Evolutionary conservation across 768 basidiomycete species (phyloP).

Genomic region (Chalciporus sphaerocephalus): DNA sequence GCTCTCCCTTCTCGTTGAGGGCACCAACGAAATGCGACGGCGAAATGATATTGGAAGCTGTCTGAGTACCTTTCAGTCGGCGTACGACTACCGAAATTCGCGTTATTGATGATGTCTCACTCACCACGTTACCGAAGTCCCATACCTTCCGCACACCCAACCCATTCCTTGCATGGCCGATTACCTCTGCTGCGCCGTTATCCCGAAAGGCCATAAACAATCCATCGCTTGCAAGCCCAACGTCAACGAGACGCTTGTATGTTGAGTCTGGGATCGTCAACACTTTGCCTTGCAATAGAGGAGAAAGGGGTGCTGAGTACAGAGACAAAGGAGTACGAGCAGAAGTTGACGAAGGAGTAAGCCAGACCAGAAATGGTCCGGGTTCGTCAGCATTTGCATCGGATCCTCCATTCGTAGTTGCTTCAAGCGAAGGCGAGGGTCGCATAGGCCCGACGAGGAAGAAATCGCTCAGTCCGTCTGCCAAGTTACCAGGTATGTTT

Average conservation of each 20-base stretch:
- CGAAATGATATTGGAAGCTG: slow-evolving; percentile 37
- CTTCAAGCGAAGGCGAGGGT: neutral
- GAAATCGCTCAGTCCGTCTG: slow-evolving; percentile 33
- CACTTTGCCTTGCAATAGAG: slow-evolving; percentile 48
- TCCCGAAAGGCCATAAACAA: slow-evolving; percentile 54
- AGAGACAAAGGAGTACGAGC: slow-evolving; percentile 13
- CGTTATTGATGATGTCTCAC: slow-evolving; percentile 2
- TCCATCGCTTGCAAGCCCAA: slow-evolving; percentile 54
- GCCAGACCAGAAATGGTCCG: slow-evolving; percentile 34
- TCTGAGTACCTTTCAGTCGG: slow-evolving; percentile 29
- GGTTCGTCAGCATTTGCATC: neutral
- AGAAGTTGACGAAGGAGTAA: slow-evolving; percentile 20
- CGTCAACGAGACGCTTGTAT: slow-evolving; percentile 55
- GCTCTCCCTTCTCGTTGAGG: slow-evolving; percentile 43
- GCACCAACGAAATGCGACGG: slow-evolving; percentile 57
- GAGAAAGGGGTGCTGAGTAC: slow-evolving; percentile 42
- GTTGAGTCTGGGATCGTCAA: slow-evolving; percentile 37
- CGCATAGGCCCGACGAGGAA: slow-evolving; percentile 30
- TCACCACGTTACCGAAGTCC: slow-evolving; percentile 55
- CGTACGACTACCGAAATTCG: neutral
- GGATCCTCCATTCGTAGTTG: neutral
- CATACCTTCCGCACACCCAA: slow-evolving; percentile 44
- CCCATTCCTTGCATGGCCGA: slow-evolving; percentile 40
- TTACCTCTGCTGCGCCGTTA: slow-evolving; percentile 54
- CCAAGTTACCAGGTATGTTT: slow-evolving; percentile 52